These are phyloP conservation scores for Apiotrichum gamsii DNA, from an alignment of 1,284 basidiomycete species.

Conservation along the genomic window DNA sequence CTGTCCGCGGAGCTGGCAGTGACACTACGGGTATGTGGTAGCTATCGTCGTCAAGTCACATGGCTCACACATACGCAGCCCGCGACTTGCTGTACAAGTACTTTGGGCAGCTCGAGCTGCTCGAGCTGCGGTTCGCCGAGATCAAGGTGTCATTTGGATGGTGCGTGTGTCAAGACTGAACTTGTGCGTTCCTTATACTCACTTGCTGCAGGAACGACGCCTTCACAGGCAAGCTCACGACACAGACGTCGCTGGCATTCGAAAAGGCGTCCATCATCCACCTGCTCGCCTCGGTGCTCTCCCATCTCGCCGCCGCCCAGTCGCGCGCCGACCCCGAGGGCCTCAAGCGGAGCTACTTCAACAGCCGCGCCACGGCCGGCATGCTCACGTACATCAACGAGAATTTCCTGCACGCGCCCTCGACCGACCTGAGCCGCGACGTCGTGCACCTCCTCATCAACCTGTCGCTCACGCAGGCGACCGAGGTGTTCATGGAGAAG, in stretches of 20 bases:
- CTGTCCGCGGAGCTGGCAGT: conserved; percentile 87
- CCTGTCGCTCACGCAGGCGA: conserved; percentile 84
- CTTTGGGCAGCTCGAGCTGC: conserved; percentile 96
- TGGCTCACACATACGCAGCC: too few species aligned
- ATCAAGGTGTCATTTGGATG: conserved; percentile 93
- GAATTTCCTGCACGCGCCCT: conserved; percentile 97
- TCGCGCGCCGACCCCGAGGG: conserved; percentile 70
- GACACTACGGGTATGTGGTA: conserved; percentile 73
- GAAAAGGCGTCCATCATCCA: conserved; percentile 98
- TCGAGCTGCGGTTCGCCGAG: conserved; percentile 94
- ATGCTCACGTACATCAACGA: conserved; percentile 99
- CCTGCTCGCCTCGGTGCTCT: conserved; percentile 91
- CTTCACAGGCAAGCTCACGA: conserved; percentile 86
- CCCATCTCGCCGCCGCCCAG: conserved; percentile 73
- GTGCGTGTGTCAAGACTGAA: conserved; percentile 31
- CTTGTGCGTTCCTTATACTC: not conserved
- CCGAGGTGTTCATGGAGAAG: conserved; percentile 95
- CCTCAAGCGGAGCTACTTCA: conserved; percentile 89
- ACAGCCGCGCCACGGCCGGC: conserved; percentile 85
- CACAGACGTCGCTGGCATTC: conserved; percentile 92
- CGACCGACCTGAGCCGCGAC: conserved; percentile 90
- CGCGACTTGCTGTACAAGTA: conserved; percentile 97
- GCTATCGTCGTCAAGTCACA: too few species aligned
- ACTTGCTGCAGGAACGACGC: conserved; percentile 69
- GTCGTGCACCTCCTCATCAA: conserved; percentile 87